These are phyloP conservation scores for Curvularia eragrostidis DNA, from an alignment of 2,329 filamentous ascomycete species.

Conservation along the genomic window DNA sequence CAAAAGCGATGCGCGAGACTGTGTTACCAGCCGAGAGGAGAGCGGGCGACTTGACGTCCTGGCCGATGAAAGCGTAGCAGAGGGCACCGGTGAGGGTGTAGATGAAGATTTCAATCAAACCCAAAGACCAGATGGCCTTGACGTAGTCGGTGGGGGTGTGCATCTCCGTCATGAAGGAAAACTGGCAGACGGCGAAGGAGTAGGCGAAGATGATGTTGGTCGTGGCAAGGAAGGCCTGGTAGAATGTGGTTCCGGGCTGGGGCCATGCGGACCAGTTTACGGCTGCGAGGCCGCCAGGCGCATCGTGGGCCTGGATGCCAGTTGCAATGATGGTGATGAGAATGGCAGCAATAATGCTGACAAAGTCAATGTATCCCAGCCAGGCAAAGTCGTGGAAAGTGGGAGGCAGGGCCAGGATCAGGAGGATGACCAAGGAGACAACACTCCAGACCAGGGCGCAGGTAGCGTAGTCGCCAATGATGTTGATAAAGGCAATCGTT, in stretches of 20 bases:
- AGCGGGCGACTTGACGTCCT: constrained; percentile 67
- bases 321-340: constrained; percentile 73
- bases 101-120: constrained; percentile 63
- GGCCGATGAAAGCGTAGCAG: constrained; percentile 72
- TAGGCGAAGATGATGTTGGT: constrained; percentile 42
- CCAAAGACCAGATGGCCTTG: constrained; percentile 63
- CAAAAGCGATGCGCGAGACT: constrained; percentile 74
- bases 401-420: constrained; percentile 66
- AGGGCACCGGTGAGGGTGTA: constrained; percentile 74
- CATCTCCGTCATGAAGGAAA: constrained; percentile 72
- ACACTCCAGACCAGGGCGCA: constrained; percentile 72
- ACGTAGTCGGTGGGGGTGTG: constrained; percentile 67
- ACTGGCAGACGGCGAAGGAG: constrained; percentile 70
- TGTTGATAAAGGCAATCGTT: constrained; percentile 70
- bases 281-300: constrained; percentile 38
- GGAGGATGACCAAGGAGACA: constrained; percentile 65
- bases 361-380: constrained; percentile 63
- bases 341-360: constrained; percentile 70
- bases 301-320: constrained; percentile 52
- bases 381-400: constrained; percentile 70
- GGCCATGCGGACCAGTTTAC: constrained; percentile 45
- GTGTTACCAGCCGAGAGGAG: constrained; percentile 66
- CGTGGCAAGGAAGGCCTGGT: constrained; percentile 62
- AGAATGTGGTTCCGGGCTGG: constrained; percentile 62
- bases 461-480: constrained; percentile 62